Evolutionary conservation across 2,329 filamentous ascomycete species (phyloP).

Genomic region (Berkeleyomyces rouxiae): DNA sequence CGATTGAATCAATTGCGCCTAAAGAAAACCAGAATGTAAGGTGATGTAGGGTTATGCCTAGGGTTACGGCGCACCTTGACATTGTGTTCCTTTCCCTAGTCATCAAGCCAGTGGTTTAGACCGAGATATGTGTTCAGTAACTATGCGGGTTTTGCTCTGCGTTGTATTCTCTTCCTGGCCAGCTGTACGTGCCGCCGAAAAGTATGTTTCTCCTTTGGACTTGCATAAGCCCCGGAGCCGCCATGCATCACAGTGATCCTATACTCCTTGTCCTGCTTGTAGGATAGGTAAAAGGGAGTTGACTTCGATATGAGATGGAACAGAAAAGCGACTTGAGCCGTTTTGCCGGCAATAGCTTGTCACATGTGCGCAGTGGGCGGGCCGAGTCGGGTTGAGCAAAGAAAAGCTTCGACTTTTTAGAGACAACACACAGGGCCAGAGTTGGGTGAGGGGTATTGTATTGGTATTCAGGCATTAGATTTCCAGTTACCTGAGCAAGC

Average conservation of each 20-base stretch:
- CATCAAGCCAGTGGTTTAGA: neutral
- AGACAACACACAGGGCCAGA: too few relatives aligned
- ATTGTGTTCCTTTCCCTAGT: too few relatives aligned
- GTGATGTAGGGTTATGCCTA: neutral
- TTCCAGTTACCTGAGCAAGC: neutral
- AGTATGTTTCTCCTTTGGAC: neutral
- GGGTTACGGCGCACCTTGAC: too few relatives aligned
- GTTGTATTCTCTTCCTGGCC: neutral
- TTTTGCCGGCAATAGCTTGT: neutral
- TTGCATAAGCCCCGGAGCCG: neutral
- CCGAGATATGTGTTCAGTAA: neutral
- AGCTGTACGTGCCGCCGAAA: neutral
- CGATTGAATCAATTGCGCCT: neutral
- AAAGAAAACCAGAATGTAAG: neutral
- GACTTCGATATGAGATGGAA: neutral
- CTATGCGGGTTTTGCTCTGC: neutral
- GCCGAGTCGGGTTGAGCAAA: neutral
- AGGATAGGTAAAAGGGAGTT: neutral
- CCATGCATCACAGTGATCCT: neutral
- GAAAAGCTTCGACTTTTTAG: neutral
- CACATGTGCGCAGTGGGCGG: neutral
- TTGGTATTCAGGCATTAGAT: too few relatives aligned
- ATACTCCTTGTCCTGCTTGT: neutral
- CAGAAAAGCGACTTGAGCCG: neutral
- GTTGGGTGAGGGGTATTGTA: too few relatives aligned